These are phyloP conservation scores for Penicillium sp. DNA, from an alignment of 2,329 filamentous ascomycete species.

Conservation along the genomic window DNA sequence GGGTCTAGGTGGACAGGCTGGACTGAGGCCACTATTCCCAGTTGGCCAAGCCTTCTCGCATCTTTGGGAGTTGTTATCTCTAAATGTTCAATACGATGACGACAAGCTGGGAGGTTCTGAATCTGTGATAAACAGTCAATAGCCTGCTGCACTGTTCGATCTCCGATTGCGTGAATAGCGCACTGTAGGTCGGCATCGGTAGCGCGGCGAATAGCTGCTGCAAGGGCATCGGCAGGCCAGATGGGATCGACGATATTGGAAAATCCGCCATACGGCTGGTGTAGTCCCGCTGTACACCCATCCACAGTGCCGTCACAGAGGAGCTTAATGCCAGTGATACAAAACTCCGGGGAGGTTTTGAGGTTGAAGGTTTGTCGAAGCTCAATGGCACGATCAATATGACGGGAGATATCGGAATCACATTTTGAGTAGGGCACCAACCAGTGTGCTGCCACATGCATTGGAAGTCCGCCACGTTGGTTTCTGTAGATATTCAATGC, in stretches of 20 bases:
- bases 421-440: constrained; percentile 45
- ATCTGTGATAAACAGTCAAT: constrained; percentile 35
- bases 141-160: constrained; percentile 47
- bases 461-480: constrained; percentile 32
- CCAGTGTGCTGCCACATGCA: constrained; percentile 51
- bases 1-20: constrained; percentile 45
- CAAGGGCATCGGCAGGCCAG: constrained; percentile 45
- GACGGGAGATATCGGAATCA: constrained; percentile 39
- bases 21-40: constrained; percentile 47
- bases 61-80: constrained; percentile 51
- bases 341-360: constrained; percentile 42
- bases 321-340: constrained; percentile 51
- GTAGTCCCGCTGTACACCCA: constrained; percentile 36
- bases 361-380: constrained; percentile 43
- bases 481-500: constrained; percentile 39
- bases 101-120: constrained; percentile 27
- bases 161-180: constrained; percentile 54
- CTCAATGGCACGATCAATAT: constrained; percentile 49
- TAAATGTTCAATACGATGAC: constrained; percentile 54
- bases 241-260: constrained; percentile 41
- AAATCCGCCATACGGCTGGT: constrained; percentile 43
- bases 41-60: constrained; percentile 44
- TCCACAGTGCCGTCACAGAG: constrained; percentile 54
- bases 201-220: constrained; percentile 45
- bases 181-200: constrained; percentile 48